Base-by-base conservation (phyloP, 2,329 filamentous ascomycete genomes). In the Bipolaris zeicola region DNA sequence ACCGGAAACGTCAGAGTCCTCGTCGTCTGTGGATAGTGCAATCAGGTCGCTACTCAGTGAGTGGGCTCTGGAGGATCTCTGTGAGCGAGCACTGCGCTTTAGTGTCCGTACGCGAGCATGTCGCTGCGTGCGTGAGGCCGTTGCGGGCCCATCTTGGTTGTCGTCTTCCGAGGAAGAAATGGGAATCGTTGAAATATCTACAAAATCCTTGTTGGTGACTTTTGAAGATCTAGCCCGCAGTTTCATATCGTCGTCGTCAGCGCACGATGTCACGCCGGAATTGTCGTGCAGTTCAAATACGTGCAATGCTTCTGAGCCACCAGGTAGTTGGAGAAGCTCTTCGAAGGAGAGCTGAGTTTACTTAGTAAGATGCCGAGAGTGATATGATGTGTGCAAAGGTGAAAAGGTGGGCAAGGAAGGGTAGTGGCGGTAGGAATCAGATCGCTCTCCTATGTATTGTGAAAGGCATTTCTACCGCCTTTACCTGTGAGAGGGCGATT, bases 221-320 rank as follows among this genome's bases (percentile, higher is more conserved):
- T 60, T 67, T 5, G 53, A 45, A 10, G 43, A 44, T 10, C 56
- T 69, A 3, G 33, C 44, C n/a, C 71, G 71, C 7, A 70, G 62
- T 28, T 57, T 66, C 71, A 72, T 71, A 22, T 68, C 54, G 43
- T 43, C 47, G 26, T 62, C 56, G 44, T 52, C 53, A 16, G 58
- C 53, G 42, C 57, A 66, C 1, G 53, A 16, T 24, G 67, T 61
- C 20, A 54, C 47, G 24, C 61, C 52, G 18, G 56, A 52, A 49
- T 67, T 63, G 56, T 67, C 49, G 45, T 66, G 47, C n/a, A 65
- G 53, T 28, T 76, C 71, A 63, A 78, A 82, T 14, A 71, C 62
- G 34, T 79, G 67, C 20, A 85, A 70, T 16, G 81, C 80, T 57
- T 75, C 72, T 44, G 73, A 65, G 16, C 83, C 83, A 67, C 83